Base-by-base conservation (phyloP, 1,284 basidiomycete genomes). In the Pholiota adiposa region DNA sequence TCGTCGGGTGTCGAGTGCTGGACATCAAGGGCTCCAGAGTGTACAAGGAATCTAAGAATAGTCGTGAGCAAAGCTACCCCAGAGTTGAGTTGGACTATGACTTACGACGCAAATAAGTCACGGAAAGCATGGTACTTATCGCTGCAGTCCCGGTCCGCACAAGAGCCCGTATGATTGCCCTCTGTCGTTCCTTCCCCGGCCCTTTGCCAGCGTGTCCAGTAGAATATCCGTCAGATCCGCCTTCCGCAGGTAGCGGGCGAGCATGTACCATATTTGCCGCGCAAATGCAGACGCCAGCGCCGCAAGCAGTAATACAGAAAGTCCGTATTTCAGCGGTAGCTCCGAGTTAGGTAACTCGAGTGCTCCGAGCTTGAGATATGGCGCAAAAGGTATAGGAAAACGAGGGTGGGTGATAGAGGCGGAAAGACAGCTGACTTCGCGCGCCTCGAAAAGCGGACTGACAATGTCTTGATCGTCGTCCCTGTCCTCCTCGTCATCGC, bases 201-300 rank as follows among this genome's bases (percentile, higher is more conserved):
- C 81, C 57, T 79, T 77, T n/a, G 85, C 83, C 67, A 90, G 83
- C 2, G 83, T 77, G 66, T 88, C 81, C 14, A 86, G 67, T 51
- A 90, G 69, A 29, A 91, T 77, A 60, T 89, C 87, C 69, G 88
- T 85, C 41, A 87, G 68, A 60, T 89, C 85, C 31, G 81, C 78
- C 69, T 84, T 81, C 63, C 83, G 82, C 49, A 88, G 76, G 69
- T 92, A 89, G 38, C 86, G 81, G 48, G 86, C 83, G 12, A 92
- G 80, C 78, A 90, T 83, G 73, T 88, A 90, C 85, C 87, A 89
- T 51, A 92, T 75, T 65, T 90, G 88, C 44, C 87, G 78, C 36
- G 85, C 79, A 62, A 88, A 84, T 14, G 79, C 80, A 4, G 89
- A 83, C 9, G 88, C 73, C 29, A 78, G 67, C 12, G 86, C 85